Percentiles rank a stretch among this genome's conserved stretches.
phyloP scores from a whole-genome alignment of 2,329 filamentous ascomycete species.

The Cladophialophora psammophila region DNA sequence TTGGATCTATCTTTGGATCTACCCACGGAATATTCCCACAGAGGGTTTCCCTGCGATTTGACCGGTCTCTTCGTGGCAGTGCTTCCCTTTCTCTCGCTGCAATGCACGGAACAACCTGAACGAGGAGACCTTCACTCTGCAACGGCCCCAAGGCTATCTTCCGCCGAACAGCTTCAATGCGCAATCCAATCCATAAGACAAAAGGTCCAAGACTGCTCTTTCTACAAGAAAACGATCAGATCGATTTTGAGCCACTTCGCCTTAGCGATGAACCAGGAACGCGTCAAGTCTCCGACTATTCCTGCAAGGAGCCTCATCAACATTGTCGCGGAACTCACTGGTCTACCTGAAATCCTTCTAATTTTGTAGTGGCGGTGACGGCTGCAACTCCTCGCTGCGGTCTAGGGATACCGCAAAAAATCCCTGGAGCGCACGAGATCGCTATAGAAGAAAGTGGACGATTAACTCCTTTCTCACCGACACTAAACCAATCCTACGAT shows the following conservation, averaged over 20 bases:
- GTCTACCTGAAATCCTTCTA: too few relatives aligned
- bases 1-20: background rate
- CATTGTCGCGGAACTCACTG: background rate
- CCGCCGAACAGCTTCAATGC: background rate
- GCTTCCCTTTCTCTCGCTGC: background rate
- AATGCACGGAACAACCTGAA: background rate
- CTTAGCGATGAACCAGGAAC: background rate
- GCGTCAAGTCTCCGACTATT: background rate
- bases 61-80: background rate
- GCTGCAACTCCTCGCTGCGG: too few relatives aligned
- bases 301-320: background rate
- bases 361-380: too few relatives aligned
- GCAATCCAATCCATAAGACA: background rate
- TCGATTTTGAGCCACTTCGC: background rate
- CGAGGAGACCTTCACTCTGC: background rate
- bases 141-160: background rate
- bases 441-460: background rate
- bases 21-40: background rate
- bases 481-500: background rate
- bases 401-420: background rate
- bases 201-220: background rate
- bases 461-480: background rate
- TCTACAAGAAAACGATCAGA: background rate
- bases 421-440: too few relatives aligned
- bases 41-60: background rate